Evolutionary conservation across 805 yeast genomes (phyloP).

Genomic region (Sugiyamaella chiloensis): DNA sequence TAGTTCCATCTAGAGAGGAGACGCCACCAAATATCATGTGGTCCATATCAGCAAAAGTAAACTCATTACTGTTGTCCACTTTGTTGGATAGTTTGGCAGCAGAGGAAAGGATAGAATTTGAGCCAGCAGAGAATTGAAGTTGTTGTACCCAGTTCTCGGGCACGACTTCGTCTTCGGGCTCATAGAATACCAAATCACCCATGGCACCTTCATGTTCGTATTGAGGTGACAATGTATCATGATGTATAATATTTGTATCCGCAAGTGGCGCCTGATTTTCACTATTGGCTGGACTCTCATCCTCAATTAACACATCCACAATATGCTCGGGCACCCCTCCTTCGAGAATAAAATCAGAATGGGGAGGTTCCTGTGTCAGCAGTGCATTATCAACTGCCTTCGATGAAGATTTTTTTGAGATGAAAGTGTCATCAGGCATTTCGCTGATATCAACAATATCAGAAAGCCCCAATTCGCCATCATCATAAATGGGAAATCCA

Average conservation of each 20-base stretch:
- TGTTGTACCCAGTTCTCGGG: conserved; percentile 54
- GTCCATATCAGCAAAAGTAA: conserved; percentile 42
- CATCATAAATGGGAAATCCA: background rate
- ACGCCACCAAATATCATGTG: conserved; percentile 45
- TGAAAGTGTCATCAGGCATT: background rate
- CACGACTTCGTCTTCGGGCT: background rate
- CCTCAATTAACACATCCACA: background rate
- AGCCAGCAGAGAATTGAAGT: conserved; percentile 45
- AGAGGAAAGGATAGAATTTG: conserved; percentile 18
- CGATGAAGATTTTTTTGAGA: background rate
- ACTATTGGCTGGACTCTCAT: background rate
- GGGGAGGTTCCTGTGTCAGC: background rate
- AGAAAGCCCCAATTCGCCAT: background rate
- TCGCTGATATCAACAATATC: background rate
- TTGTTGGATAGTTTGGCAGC: background rate
- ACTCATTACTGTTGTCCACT: conserved; percentile 5
- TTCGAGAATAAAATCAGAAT: too few relatives aligned
- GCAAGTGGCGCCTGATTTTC: background rate
- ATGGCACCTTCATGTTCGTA: too few relatives aligned
- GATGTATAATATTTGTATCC: background rate
- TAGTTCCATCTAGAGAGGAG: conserved; percentile 14
- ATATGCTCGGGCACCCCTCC: background rate
- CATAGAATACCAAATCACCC: background rate
- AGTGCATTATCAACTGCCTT: background rate
- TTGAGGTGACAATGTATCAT: too few relatives aligned